Evolutionary conservation across 108 stramenopile species (phyloP).

Genomic region (Schizochytrium sp.): DNA sequence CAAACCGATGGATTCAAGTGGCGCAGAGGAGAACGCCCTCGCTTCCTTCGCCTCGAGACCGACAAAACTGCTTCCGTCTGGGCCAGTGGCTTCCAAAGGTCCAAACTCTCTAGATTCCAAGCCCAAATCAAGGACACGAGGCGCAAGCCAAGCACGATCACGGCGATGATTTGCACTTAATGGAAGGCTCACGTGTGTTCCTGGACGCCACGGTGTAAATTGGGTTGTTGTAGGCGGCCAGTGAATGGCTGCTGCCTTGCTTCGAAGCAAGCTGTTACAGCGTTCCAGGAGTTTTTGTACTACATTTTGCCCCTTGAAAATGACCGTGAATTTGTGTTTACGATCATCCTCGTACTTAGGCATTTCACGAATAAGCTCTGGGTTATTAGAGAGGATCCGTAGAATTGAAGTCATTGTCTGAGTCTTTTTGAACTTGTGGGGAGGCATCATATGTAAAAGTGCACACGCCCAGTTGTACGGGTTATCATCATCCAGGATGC

Average conservation of each 20-base stretch:
- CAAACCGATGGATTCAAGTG: not conserved
- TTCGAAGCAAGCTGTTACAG: constrained; percentile 30
- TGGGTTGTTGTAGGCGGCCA: constrained; percentile 12
- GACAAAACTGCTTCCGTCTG: constrained; percentile 9
- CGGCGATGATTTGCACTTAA: constrained; percentile 15
- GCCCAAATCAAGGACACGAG: constrained; percentile 51
- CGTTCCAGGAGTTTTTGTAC: constrained; percentile 84
- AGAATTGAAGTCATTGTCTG: constrained; percentile 92
- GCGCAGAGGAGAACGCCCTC: constrained; percentile 35
- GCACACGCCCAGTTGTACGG: constrained; percentile 92
- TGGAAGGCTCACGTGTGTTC: constrained; percentile 41
- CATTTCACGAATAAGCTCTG: constrained; percentile 83
- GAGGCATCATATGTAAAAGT: constrained; percentile 87
- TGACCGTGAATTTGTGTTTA: constrained; percentile 92
- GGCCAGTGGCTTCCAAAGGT: constrained; percentile 21
- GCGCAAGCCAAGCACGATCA: constrained; percentile 60
- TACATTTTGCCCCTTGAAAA: constrained; percentile 92
- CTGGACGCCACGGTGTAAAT: constrained; percentile 27
- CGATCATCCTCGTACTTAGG: constrained; percentile 95
- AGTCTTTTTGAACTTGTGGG: constrained; percentile 85
- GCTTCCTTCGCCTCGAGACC: constrained; percentile 26
- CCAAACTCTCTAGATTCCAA: constrained; percentile 24
- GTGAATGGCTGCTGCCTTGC: not conserved
- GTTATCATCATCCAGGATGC: constrained; percentile 91
- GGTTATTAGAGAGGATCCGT: constrained; percentile 90